Evolutionary conservation across 2,329 filamentous ascomycete genomes (phyloP), one percentile per base, ranked within the genome.

Genomic region (Stachybotrys echinatus): DNA sequence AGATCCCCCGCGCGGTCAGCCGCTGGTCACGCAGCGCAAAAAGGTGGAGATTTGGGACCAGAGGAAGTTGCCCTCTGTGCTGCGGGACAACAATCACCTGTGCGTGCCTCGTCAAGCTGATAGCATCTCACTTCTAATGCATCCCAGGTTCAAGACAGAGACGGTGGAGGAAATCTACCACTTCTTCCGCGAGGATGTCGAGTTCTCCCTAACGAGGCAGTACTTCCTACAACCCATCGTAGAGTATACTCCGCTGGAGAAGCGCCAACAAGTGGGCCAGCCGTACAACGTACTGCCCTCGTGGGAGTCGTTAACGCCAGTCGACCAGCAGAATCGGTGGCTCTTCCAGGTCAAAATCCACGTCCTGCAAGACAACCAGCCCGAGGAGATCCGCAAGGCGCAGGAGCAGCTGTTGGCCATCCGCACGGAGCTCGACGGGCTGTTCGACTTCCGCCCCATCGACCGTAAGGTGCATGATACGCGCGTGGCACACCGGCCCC

Each of bases 31-130:
- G 10, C 74, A 80, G 59, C 71, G 79, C 38, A 80, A 78, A 58
- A 77, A 76, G 62, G 69, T 81, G 6, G 80, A 83, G 55, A 74
- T 83, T n/a, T 73, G 74, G 57, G 71, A 75, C 1, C 75, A 79
- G 55, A 72, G 64, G 47, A 74, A 72, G 45, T 59, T 84, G 7
- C 69, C 71, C 3, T 68, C 67, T 3, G 60, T 80, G 6, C 59
- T 85, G 61, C 62, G 64, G 19, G 76, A 80, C 23, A 84, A 82
- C 52, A 69, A 71, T 12, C 74, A 81, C 55, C 68, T 63, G 80
- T 83, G 17, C 23, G 1, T 18, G n/a, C 4, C 17, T 5, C 8
- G 4, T 1, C 5, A 2, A 0, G 0, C 0, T 1, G n/a, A 1
- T 8, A 12, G 0, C n/a, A 12, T 48, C 50, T 64, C 23, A 54